Evolutionary conservation across 306 rosid genomes (phyloP).

Genomic region (Sesbania bispinosa): DNA sequence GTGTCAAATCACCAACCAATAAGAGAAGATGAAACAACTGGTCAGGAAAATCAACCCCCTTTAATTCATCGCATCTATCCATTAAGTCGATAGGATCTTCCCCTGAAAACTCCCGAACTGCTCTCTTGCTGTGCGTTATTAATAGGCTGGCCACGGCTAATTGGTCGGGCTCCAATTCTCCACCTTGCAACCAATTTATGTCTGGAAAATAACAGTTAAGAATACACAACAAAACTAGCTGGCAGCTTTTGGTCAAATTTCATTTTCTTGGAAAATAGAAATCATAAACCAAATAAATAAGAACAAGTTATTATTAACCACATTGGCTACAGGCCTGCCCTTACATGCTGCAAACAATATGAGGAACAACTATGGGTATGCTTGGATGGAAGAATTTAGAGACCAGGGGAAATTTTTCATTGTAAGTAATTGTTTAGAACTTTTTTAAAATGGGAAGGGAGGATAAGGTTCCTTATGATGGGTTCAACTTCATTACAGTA

Average conservation of each 20-base stretch:
- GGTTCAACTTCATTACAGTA: no score
- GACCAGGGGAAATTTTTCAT: not conserved
- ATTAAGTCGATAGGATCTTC: slow-evolving; percentile 70
- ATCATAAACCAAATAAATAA: not conserved
- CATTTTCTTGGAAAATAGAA: not conserved
- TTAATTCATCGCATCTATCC: slow-evolving; percentile 30
- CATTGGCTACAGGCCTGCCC: not conserved
- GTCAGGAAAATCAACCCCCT: slow-evolving; percentile 5
- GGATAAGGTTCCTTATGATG: no score
- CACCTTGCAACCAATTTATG: slow-evolving; percentile 67
- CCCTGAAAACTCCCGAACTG: slow-evolving; percentile 69
- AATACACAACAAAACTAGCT: slow-evolving; percentile 24
- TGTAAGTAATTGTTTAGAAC: no score
- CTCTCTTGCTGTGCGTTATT: slow-evolving; percentile 46
- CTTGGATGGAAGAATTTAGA: not conserved
- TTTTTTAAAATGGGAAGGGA: no score
- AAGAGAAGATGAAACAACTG: slow-evolving; percentile 12
- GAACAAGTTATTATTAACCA: not conserved
- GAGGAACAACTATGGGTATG: not conserved
- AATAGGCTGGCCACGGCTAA: slow-evolving; percentile 43
- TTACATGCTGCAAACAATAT: slow-evolving; percentile 1
- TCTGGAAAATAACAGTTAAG: slow-evolving; percentile 58
- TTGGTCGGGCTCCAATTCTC: slow-evolving; percentile 70
- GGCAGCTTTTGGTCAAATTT: slow-evolving; percentile 12
- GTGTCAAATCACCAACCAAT: slow-evolving; percentile 20